A percentile compares a stretch with the other conserved stretches of the same genome.
phyloP scores from a whole-genome alignment of 495 filamentous ascomycete genomes.

The Physcia stellaris region DNA sequence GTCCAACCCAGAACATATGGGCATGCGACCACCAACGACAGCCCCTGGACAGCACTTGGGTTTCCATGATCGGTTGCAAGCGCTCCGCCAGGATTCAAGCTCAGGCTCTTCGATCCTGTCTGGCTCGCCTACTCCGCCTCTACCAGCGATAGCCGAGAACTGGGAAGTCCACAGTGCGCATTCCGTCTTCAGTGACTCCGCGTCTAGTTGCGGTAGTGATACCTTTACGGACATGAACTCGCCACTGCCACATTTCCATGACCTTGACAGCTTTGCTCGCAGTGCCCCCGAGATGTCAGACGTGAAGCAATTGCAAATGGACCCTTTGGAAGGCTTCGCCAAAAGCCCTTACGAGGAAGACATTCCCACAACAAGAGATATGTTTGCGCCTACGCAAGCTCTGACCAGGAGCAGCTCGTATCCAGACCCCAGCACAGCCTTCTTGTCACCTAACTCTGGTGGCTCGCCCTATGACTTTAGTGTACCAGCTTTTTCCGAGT shows the following conservation, averaged over 20 bases:
- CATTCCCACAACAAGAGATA: slow-evolving; percentile 14
- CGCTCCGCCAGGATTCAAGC: slow-evolving; percentile 18
- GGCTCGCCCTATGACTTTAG: slow-evolving; percentile 29
- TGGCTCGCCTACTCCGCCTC: slow-evolving; percentile 16
- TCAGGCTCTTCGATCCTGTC: slow-evolving; percentile 19
- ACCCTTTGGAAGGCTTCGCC: slow-evolving; percentile 15
- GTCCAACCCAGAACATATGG: slow-evolving; percentile 18
- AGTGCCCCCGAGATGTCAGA: slow-evolving; percentile 13
- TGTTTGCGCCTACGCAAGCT: slow-evolving; percentile 14
- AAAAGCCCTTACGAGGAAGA: slow-evolving; percentile 17
- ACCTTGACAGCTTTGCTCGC: slow-evolving; percentile 16
- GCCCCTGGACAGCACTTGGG: slow-evolving; percentile 18
- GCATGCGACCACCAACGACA: slow-evolving; percentile 17
- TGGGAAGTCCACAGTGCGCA: slow-evolving; percentile 20
- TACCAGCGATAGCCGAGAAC: slow-evolving; percentile 18
- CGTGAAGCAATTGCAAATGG: slow-evolving; percentile 18
- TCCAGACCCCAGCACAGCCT: slow-evolving; percentile 17
- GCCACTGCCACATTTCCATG: slow-evolving; percentile 15
- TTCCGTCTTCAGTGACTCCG: slow-evolving; percentile 19
- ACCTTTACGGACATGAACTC: slow-evolving; percentile 17
- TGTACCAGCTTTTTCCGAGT: slow-evolving; percentile 39
- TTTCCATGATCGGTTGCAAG: slow-evolving; percentile 18
- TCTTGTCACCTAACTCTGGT: slow-evolving; percentile 16
- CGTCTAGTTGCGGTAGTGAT: slow-evolving; percentile 18
- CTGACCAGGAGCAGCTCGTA: slow-evolving; percentile 18